Evolutionary conservation across 306 rosid species (phyloP), one percentile per base, ranked within the genome.

Genomic region (Begonia peltatifolia): DNA sequence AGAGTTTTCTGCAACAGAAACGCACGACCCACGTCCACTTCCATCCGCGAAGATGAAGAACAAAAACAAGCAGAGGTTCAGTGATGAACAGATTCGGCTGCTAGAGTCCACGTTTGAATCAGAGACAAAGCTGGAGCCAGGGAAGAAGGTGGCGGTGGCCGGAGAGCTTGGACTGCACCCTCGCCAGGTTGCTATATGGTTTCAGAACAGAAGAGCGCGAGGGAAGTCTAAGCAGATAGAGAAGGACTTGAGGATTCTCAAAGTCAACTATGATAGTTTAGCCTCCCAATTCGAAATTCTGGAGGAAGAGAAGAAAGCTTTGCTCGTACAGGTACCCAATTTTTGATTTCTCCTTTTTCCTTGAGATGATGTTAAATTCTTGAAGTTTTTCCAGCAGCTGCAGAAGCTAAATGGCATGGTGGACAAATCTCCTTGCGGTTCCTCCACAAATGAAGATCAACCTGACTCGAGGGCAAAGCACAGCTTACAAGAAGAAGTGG

Each of bases 101-200:
- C 41, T 90, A 47, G 99, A 86, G 52, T 46, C 75, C 2, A 76
- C 76, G 57, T 90, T 90, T 52, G 92, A 80, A 69, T 60, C 73
- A 1, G 95, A 90, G 67, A 18, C 88, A 7, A 79, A 87, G 79
- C 84, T 90, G 14, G 99, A 90, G 48, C 95, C 92, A 0, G 57
- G 78, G 52, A 83, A 76, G 77, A 86, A 86, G 79, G 16, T 76
- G 60, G 74, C 85, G 64, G 15, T 86, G 12, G 99, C 95, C 6
- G 68, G 65, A 35, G 92, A 90, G 30, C 77, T 90, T 55, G 99
- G 99, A 14, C 76, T 90, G 82, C 92, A 90, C 54, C 94, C 95
- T 13, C 67, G 94, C 30, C 92, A 90, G 58, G 92, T 90, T 50
- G 94, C 99, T 11, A 86, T 90, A 18, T 90, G 99, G 95, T 90